A percentile compares a stretch with the other conserved stretches of the same genome.
phyloP scores from a whole-genome alignment of 75 land plant genomes.

The Sequoiadendron giganteum region DNA sequence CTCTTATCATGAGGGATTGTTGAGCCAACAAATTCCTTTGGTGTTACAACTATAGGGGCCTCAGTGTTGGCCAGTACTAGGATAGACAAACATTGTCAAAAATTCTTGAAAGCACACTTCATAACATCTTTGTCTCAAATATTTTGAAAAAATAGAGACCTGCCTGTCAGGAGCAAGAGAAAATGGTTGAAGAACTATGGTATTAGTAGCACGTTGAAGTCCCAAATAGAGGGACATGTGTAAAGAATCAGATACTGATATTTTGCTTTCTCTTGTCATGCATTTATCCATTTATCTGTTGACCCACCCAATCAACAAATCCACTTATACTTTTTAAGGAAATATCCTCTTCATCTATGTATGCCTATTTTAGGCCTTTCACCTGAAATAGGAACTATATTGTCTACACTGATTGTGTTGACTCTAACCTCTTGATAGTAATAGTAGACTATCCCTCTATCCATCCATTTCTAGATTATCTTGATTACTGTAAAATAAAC shows the following conservation, averaged over 20 bases:
- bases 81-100: not conserved
- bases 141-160: conserved; percentile 29
- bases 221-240: conserved; percentile 8
- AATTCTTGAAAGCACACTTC: conserved; percentile 10
- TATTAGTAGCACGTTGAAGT: conserved; percentile 20
- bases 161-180: conserved; percentile 44
- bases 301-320: no score
- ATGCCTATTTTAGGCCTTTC: no score
- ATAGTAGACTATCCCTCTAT: no score
- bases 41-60: not conserved
- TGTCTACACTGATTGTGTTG: no score
- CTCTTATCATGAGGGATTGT: not conserved
- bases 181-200: conserved; percentile 48
- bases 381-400: no score
- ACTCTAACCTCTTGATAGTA: no score
- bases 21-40: not conserved
- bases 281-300: no score
- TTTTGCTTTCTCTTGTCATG: not conserved
- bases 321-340: no score
- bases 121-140: conserved; percentile 8
- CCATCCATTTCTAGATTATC: no score
- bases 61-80: not conserved
- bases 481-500: no score
- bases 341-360: no score
- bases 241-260: not conserved